A percentile compares a stretch with the other conserved stretches of the same genome.
These are phyloP conservation scores for Erythrophleum ivorense DNA, from an alignment of 331 rosid species.

Conservation along the genomic window DNA sequence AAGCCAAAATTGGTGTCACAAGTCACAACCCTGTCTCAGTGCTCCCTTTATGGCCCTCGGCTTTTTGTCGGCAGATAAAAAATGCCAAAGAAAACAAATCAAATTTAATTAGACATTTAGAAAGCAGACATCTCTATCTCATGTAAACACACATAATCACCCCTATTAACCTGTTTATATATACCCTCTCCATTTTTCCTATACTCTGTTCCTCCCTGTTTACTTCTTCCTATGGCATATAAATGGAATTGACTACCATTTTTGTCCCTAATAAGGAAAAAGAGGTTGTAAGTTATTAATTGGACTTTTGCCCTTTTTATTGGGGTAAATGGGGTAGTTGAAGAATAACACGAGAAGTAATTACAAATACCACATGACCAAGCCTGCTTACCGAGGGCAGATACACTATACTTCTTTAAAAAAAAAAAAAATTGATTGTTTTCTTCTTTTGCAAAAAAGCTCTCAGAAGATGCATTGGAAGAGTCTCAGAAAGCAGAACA, in stretches of 20 bases:
- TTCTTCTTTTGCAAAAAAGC: constrained; percentile 37
- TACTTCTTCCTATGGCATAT: not conserved
- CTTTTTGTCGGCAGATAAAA: constrained; percentile 81
- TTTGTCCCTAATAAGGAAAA: not conserved
- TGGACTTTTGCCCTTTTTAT: constrained; percentile 2
- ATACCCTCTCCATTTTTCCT: constrained; percentile 1
- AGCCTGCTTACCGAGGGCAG: not conserved
- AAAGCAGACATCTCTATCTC: constrained; percentile 47
- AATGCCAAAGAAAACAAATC: constrained; percentile 41
- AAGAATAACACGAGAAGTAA: constrained; percentile 34
- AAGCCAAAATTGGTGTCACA: constrained; percentile 40
- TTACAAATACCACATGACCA: not conserved
- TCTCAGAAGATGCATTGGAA: constrained; percentile 51
- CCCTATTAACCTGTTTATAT: constrained; percentile 26
- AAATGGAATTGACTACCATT: constrained; percentile 16
- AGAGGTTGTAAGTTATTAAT: not conserved
- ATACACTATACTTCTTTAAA: not conserved
- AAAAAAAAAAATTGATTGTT: not conserved
- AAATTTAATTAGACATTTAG: constrained; percentile 43
- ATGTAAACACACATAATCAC: constrained; percentile 36
- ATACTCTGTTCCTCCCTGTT: constrained; percentile 9
- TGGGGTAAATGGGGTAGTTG: constrained; percentile 28
- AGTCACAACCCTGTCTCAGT: constrained; percentile 36
- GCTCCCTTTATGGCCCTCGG: constrained; percentile 54
- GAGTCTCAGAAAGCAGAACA: constrained; percentile 39